Evolutionary conservation across 2,329 filamentous ascomycete species (phyloP), one percentile per base, ranked within the genome.

Genomic region (Dendryphion nanum): DNA sequence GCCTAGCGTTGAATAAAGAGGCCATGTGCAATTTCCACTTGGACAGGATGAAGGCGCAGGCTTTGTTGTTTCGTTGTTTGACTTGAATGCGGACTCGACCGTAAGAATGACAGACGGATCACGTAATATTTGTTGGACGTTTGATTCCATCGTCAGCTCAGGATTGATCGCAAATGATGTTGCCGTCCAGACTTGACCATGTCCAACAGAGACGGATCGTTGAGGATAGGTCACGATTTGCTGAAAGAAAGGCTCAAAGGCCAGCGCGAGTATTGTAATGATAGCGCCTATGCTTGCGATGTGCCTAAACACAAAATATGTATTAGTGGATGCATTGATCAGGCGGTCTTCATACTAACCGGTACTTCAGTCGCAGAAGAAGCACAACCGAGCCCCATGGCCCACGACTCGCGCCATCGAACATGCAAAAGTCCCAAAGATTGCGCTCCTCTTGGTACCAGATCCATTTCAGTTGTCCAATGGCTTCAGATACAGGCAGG

Each of bases 21-120:
- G 28, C 51, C 51, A 54, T n/a, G 39, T 44, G 32, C 51, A 53
- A 19, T 42, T 41, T 0, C 41, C 42, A 4, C 42, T 45, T 3
- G 44, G 36, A 30, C 49, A 54, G 6, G 15, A 26, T 6, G 42
- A 44, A 6, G 28, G 35, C 4, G 37, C 23, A 16, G 47, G 17
- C 30, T 15, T 33, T 6, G 30, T 21, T 2, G 30, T 29, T 5
- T 34, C 7, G 10, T 42, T 41, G 12, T 20, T 28, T 4, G 31
- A 21, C 6, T 37, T n/a, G 16, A 43, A 19, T 10, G 37, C 29
- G 16, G 33, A 33, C 10, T 30, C 21, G 14, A 44, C 28, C 2
- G 30, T 29, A 12, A 33, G 15, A 6, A 3, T 17, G 28, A 41
- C 35, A 28, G 19, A 20, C 6, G 17, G 18, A 6, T 15, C 4